These are phyloP conservation scores for Aspergillus egyptiacus DNA, from an alignment of 495 filamentous ascomycete genomes.

Conservation along the genomic window DNA sequence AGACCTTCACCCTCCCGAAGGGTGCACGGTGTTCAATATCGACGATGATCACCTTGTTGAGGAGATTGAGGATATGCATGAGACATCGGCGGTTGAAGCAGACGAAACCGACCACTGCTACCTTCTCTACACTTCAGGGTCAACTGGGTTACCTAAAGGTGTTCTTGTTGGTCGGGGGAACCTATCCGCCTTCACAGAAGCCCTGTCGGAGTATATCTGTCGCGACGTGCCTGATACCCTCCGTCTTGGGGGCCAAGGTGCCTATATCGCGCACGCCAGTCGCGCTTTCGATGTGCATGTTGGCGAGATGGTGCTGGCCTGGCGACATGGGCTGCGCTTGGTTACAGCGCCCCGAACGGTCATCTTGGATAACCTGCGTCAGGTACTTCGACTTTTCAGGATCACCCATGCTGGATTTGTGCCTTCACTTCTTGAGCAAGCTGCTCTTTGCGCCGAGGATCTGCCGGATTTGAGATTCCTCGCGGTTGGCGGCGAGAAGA, in stretches of 20 bases:
- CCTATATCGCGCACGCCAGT: neutral
- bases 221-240: neutral
- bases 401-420: conserved; percentile 57
- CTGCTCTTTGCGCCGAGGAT: conserved; percentile 14
- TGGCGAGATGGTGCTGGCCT: conserved; percentile 25
- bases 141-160: conserved; percentile 43
- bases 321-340: conserved; percentile 23
- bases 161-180: conserved; percentile 31
- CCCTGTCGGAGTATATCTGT: neutral
- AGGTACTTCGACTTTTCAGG: conserved; percentile 50
- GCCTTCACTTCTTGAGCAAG: conserved; percentile 20
- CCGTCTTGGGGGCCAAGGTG: neutral
- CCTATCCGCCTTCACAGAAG: neutral
- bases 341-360: conserved; percentile 23
- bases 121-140: conserved; percentile 44
- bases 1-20: neutral
- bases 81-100: neutral
- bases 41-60: neutral
- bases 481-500: conserved; percentile 26
- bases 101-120: conserved; percentile 21
- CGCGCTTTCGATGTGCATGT: neutral
- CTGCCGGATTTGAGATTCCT: conserved; percentile 23
- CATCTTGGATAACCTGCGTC: conserved; percentile 23
- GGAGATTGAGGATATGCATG: neutral
- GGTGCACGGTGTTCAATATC: neutral